These are phyloP conservation scores for Eucalyptus polybractea DNA, from an alignment of 345 rosid species.

Conservation along the genomic window DNA sequence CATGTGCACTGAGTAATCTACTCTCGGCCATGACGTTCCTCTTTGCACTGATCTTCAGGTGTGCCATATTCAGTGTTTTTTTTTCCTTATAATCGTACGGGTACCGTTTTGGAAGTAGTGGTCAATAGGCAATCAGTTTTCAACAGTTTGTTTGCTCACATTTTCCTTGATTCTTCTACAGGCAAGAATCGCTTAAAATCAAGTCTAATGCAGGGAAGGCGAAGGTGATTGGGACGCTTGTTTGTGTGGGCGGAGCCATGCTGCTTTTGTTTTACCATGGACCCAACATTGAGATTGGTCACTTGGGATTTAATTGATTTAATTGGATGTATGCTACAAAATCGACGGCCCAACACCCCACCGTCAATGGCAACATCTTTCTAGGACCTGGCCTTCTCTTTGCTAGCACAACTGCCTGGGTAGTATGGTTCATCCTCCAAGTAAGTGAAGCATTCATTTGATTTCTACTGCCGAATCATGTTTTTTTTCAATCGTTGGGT, in stretches of 20 bases:
- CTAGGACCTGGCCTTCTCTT: conserved; percentile 53
- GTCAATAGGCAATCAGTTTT: no score
- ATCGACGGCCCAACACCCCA: background rate
- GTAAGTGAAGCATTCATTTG: background rate
- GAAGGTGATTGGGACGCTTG: conserved; percentile 52
- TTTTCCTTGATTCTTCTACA: background rate
- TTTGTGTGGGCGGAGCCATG: conserved; percentile 86
- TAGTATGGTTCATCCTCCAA: conserved; percentile 66
- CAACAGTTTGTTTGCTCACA: background rate
- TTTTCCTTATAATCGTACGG: background rate
- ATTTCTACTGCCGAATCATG: background rate
- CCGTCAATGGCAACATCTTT: conserved; percentile 22
- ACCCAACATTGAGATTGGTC: conserved; percentile 29
- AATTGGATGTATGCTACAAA: conserved; percentile 27
- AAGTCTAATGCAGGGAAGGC: conserved; percentile 3
- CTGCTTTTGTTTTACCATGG: conserved; percentile 76
- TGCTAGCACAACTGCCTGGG: conserved; percentile 40
- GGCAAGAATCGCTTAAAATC: background rate
- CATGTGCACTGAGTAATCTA: conserved; percentile 59
- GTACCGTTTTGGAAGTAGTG: background rate
- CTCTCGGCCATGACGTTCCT: conserved; percentile 76
- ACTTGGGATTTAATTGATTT: conserved; percentile 45
- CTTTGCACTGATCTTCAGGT: conserved; percentile 67
- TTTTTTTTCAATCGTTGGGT: no score
- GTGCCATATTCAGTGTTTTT: no score